phyloP scores from a whole-genome alignment of 2,329 filamentous ascomycete species.

The Penicillium expansum region DNA sequence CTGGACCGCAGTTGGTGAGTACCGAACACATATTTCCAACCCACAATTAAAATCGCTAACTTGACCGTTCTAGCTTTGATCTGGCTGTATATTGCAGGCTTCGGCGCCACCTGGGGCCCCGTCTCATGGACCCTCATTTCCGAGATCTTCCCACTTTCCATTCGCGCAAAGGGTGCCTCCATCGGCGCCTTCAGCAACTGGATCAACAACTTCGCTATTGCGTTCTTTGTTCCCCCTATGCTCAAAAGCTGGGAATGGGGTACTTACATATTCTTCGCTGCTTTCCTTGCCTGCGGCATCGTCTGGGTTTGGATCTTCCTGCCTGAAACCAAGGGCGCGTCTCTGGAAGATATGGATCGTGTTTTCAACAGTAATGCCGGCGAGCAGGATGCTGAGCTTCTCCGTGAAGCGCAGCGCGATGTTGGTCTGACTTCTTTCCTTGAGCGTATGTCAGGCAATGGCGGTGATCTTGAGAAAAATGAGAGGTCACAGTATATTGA shows the following conservation, averaged over 20 bases:
- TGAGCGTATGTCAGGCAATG: too few species aligned
- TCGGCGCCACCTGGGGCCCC: too few species aligned
- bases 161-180: too few species aligned
- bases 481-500: slow-evolving; percentile 22
- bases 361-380: slow-evolving; percentile 34
- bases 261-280: slow-evolving; percentile 33
- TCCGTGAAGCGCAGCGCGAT: slow-evolving; percentile 25
- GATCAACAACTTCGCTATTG: slow-evolving; percentile 31
- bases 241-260: slow-evolving; percentile 26
- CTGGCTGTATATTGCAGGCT: too few species aligned
- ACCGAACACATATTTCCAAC: too few species aligned
- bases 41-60: too few species aligned
- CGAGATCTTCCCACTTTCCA: too few species aligned
- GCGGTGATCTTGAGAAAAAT: too few species aligned
- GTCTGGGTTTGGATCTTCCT: slow-evolving; percentile 40
- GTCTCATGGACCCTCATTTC: too few species aligned
- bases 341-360: slow-evolving; percentile 54
- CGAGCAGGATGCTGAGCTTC: slow-evolving; percentile 24
- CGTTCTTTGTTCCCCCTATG: slow-evolving; percentile 31
- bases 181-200: too few species aligned
- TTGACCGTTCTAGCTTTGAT: too few species aligned
- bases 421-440: slow-evolving; percentile 25
- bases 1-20: slow-evolving; percentile 28
- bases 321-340: slow-evolving; percentile 57
- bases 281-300: slow-evolving; percentile 24